These are phyloP conservation scores for Luzula sylvatica DNA, from an alignment of 176 grass and related monocot genomes.

Conservation along the genomic window DNA sequence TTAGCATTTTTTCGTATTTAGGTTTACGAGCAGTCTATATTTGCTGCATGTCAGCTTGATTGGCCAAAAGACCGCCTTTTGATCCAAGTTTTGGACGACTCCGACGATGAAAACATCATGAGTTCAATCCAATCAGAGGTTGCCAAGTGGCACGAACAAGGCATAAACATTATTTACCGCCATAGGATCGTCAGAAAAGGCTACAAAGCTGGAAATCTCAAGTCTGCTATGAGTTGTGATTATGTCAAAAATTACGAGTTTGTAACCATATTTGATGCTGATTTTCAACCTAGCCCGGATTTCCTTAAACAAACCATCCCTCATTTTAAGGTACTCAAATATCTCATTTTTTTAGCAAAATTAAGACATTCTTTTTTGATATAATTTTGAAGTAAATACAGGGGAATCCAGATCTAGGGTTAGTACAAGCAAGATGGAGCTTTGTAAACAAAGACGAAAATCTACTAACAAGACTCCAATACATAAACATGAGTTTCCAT, in stretches of 20 bases:
- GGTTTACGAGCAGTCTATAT: conserved; percentile 92
- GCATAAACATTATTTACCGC: conserved; percentile 54
- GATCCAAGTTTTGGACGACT: conserved; percentile 76
- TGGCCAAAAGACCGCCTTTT: conserved; percentile 62
- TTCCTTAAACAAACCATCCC: conserved; percentile 69
- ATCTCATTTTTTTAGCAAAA: background rate
- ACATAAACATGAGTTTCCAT: conserved; percentile 87
- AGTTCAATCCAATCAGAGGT: conserved; percentile 68
- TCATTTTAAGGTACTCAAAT: conserved; percentile 57
- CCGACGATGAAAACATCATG: conserved; percentile 49
- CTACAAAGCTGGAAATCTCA: conserved; percentile 87
- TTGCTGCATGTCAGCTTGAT: conserved; percentile 61
- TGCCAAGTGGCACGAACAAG: conserved; percentile 58
- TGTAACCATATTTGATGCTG: conserved; percentile 80
- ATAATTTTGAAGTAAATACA: conserved; percentile 15
- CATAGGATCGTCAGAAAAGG: conserved; percentile 63
- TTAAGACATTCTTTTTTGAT: background rate
- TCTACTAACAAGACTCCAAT: conserved; percentile 69
- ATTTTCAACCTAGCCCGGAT: conserved; percentile 67
- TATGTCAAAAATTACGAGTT: conserved; percentile 83
- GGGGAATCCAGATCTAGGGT: conserved; percentile 67
- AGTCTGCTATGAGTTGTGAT: conserved; percentile 79
- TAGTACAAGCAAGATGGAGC: conserved; percentile 87
- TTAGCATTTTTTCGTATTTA: conserved; percentile 17
- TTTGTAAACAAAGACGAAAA: conserved; percentile 93